Base-by-base conservation (phyloP, 139 green algal species). In the Eudorina sp. region DNA sequence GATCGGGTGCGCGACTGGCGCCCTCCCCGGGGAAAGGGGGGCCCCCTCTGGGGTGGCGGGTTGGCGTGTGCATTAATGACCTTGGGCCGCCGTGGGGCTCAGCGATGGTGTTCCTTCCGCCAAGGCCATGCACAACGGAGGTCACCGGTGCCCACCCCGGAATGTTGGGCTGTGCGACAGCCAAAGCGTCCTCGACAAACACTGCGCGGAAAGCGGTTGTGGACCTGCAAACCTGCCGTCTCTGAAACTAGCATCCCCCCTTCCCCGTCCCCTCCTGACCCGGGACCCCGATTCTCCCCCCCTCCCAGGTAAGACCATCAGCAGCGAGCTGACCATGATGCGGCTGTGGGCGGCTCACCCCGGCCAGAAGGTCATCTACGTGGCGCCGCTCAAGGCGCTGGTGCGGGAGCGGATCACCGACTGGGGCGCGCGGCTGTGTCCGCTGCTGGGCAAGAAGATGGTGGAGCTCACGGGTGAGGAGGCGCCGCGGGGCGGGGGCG, bases 371-470 rank as follows among this genome's bases (percentile, higher is more conserved):
- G 90, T 98, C 88, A 95, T 99, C 75, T 99, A 99, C 95, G 98
- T 99, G 41, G 98, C 98, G 1, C 98, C 98, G 3, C 94, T 99
- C 25, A 99, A 99, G 92, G 97, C 98, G 8, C 95, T 99, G 76
- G 98, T 99, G 72, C 89, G 95, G 6, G 98, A 99, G 93, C 94
- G 98, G 43, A 96, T 99, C 53, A 92, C 95, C 46, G 98, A 99
- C 93, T 99, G 98, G 98, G 93, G 93, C 62, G 86, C 88, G 51
- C 93, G 94, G 29, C 89, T 99, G 70, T 98, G 96, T 88, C 83
- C 70, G 13, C 48, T 58, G 4, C 93, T 99, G 74, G 90, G 86
- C 87, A 98, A 98, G 88, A 89, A 84, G 36, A 91, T 99, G 91
- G 95, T 98, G 76, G 98, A 99, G 93, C 95, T 99, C 38, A 99